Base-by-base conservation (phyloP, 2,329 filamentous ascomycete genomes). In the Trichophyton simii region DNA sequence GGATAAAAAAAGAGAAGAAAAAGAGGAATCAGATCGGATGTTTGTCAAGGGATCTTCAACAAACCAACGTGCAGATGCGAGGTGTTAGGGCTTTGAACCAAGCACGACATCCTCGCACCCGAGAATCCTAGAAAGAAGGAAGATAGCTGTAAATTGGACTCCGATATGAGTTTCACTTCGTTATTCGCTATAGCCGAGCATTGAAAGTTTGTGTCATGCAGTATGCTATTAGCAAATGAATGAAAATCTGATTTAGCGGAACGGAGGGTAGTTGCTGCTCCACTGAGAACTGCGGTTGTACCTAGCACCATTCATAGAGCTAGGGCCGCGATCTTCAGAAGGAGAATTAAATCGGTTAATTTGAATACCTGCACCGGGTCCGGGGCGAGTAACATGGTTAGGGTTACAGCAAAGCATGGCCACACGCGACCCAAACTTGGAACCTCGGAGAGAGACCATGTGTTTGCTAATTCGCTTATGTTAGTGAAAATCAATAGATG, bases 391-490 rank as follows among this genome's bases (percentile, higher is more conserved):
- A 59, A 88, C 83, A 67, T 91, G 85, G 57, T 89, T 90, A 42
- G 91, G 92, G 75, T 97, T 97, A 77, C 90, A 95, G 79, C 95
- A 99, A 60, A 99, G 87, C 92, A 99, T 97, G 36, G 94, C 94
- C 65, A 99, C 94, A 62, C 94, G 89, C 63, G 94, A 99, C 64
- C 94, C 94, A 73, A 97, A 99, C 75, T 99, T 99, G 71, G 94
- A 97, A 62, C 94, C 94, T 64, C 94, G 89, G 57, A 99, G 87
- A 61, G 94, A 99, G 7, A 99, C 94, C 94, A 99, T 99, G 75
- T 99, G 94, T 82, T 97, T 97, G 68, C 83, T 80, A 60, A 60
- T 41, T 9, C 34, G 34, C 11, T 4, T 48, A 44, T 9, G 44
- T 67, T 46, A 64, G 59, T 46, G 58, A 64, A 9, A 62, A 46